Base-by-base conservation (phyloP, 805 yeast species). In the Schizosaccharomyces lindneri region DNA sequence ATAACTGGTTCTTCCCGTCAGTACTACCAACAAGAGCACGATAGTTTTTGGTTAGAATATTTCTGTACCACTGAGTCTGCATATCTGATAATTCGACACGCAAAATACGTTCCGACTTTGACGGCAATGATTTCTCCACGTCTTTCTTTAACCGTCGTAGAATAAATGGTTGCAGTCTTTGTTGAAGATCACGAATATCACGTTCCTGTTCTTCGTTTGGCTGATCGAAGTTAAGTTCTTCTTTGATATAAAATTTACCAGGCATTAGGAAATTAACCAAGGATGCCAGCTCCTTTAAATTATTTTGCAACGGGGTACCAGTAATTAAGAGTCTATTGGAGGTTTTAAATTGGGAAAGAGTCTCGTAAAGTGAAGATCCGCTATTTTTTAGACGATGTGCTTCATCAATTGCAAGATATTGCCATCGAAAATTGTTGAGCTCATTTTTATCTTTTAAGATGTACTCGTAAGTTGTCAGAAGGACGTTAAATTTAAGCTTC, bases 261-360 rank as follows among this genome's bases (percentile, higher is more conserved):
- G 98, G 98, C 95, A 88, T 89, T 69, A 93, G 77, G 72, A 93
- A 93, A 70, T 93, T 86, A 59, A 94, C 88, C 65, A 93, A 77
- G 0, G 99, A 97, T 1, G 95, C 96, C 67, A 93, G 77, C 73
- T 93, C 99, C 68, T 87, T 87, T 67, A 93, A 83, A 70, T 93
- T 93, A 69, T 93, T 93, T 71, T 93, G 99, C 65, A 93, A 77
- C 6, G 99, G 99, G 1, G 99, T 93, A 74, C 99, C 99, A 2
- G 99, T 93, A 67, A 93, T 93, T 65, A 93, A 77, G 64, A 93
- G 74, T 66, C 97, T 77, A 72, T 93, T 90, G 2, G 82, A 78
- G 11, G 84, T 93, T 67, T 82, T 85, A 74, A 93, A 87, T 65
- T 83, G 85, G 67, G 77, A 79, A 63, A 93, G 76, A 1, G 95